A percentile compares a stretch with the other conserved stretches of the same genome.
Evolutionary conservation across 1,139 yeast species (phyloP).

Genomic region (Saccharomyces hybrid): DNA sequence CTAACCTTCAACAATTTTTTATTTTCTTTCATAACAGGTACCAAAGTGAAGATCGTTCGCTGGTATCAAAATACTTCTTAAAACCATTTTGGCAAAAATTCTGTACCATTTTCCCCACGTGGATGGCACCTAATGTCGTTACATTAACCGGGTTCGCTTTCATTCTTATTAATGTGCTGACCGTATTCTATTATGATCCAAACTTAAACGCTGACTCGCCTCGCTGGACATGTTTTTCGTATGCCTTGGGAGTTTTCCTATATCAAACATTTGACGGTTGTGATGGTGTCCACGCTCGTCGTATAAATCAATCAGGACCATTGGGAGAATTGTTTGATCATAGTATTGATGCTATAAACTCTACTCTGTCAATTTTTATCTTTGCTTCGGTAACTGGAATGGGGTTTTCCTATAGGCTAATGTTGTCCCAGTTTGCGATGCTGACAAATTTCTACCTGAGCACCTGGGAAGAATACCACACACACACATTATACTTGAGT

Average conservation of each 20-base stretch:
- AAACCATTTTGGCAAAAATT: slow-evolving; percentile 68
- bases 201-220: slow-evolving; percentile 53
- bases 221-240: slow-evolving; percentile 67
- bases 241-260: slow-evolving; percentile 77
- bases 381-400: slow-evolving; percentile 65
- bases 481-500: slow-evolving; percentile 72
- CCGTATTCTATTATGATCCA: slow-evolving; percentile 71
- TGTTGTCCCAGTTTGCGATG: slow-evolving; percentile 67
- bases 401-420: slow-evolving; percentile 58
- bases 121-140: slow-evolving; percentile 84
- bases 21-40: slow-evolving; percentile 30
- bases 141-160: slow-evolving; percentile 77
- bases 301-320: slow-evolving; percentile 94
- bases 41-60: slow-evolving; percentile 73
- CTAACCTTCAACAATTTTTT: slow-evolving; percentile 1
- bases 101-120: slow-evolving; percentile 65
- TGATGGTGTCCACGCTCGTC: slow-evolving; percentile 86
- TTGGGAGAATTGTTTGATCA: slow-evolving; percentile 92
- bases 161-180: slow-evolving; percentile 51
- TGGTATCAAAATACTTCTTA: slow-evolving; percentile 62
- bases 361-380: slow-evolving; percentile 66
- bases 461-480: slow-evolving; percentile 95
- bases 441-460: slow-evolving; percentile 77
- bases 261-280: slow-evolving; percentile 96
- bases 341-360: slow-evolving; percentile 84